A percentile compares a stretch with the other conserved stretches of the same genome.
Conservation (phyloP, 805 yeast genomes). For the Kuraishia molischiana region DNA sequence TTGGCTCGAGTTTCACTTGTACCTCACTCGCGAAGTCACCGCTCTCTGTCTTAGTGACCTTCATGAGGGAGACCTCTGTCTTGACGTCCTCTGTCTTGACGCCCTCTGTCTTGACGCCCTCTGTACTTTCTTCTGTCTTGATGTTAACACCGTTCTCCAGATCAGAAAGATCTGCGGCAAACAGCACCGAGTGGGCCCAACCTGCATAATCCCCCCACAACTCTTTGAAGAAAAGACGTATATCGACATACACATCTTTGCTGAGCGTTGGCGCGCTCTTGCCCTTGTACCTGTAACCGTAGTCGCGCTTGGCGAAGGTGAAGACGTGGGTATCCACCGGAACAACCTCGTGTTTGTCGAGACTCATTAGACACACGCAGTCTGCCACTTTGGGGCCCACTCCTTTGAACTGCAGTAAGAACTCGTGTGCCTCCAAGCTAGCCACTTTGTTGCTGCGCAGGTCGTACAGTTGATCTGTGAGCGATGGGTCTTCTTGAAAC, state of each 20-base stretch:
- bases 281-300: constrained; percentile 30
- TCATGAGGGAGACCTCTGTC: neutral
- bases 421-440: constrained; percentile 38
- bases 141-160: constrained; percentile 57
- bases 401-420: constrained; percentile 61
- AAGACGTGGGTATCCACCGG: constrained; percentile 96
- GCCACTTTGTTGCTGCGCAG: constrained; percentile 1
- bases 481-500: constrained; percentile 30
- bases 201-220: constrained; percentile 93
- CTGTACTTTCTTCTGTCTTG: constrained; percentile 5
- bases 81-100: neutral
- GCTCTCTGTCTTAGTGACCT: no score
- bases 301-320: constrained; percentile 80
- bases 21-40: no score
- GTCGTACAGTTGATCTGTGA: constrained; percentile 37
- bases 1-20: no score
- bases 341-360: constrained; percentile 78
- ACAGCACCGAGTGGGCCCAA: constrained; percentile 96
- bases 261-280: constrained; percentile 31
- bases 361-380: constrained; percentile 87
- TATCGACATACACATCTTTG: constrained; percentile 40
- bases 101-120: neutral
- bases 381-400: constrained; percentile 99
- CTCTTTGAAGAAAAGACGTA: constrained; percentile 47
- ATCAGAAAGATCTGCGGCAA: constrained; percentile 73